A percentile compares a stretch with the other conserved stretches of the same genome.
phyloP scores from a whole-genome alignment of 1,139 yeast genomes.

The Pichia cactophila region DNA sequence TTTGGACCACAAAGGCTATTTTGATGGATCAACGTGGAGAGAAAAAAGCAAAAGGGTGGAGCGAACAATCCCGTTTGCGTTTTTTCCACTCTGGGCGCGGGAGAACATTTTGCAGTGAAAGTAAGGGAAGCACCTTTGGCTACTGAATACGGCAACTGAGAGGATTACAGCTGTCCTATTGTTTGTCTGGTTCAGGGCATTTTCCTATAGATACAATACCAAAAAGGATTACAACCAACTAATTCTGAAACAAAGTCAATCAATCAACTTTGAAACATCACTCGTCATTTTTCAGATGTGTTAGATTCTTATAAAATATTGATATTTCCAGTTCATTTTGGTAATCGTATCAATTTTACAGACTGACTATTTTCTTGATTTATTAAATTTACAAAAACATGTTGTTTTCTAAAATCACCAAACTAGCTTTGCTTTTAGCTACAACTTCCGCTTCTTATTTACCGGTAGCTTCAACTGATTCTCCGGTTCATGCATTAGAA shows the following conservation, averaged over 20 bases:
- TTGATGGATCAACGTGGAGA: not conserved
- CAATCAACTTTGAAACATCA: not conserved
- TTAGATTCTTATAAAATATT: not conserved
- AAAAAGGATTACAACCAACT: too few species aligned
- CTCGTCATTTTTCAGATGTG: not conserved
- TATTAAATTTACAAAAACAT: not conserved
- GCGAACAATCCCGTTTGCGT: not conserved
- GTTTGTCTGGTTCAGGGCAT: not conserved
- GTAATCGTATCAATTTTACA: not conserved
- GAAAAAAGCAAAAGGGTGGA: too few species aligned
- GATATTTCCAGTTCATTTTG: not conserved
- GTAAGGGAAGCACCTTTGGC: not conserved
- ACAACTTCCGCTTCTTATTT: not conserved
- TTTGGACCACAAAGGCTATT: not conserved
- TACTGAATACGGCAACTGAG: not conserved
- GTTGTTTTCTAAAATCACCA: not conserved
- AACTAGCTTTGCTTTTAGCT: not conserved
- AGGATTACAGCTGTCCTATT: not conserved
- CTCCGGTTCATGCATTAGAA: not conserved
- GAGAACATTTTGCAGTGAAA: not conserved
- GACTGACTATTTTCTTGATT: too few species aligned
- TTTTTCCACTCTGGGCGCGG: not conserved
- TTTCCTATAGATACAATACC: not conserved
- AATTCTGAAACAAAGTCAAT: not conserved
- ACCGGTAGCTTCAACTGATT: not conserved